Base-by-base conservation (phyloP, 2,329 filamentous ascomycete genomes). In the Dichotomopilus funicola region DNA sequence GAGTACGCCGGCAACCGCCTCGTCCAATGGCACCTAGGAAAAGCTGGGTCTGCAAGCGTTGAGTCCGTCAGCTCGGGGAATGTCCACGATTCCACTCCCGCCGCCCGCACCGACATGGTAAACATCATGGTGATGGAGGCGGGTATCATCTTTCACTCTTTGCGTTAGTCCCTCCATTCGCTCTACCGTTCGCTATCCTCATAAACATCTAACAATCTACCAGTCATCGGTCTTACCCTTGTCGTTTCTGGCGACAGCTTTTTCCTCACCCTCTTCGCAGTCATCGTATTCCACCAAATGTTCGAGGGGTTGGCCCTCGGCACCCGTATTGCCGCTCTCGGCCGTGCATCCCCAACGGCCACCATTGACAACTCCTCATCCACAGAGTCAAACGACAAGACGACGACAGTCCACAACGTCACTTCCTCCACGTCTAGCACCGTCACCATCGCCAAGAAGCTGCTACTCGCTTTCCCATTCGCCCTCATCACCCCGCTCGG, bases 221-320 rank as follows among this genome's bases (percentile, higher is more conserved):
- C 37, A 82, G 80, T 87, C 6, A 83, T 87, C 37, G 84, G 85
- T 12, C 70, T 87, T 49, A 86, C 83, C 0, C 75, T 87, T 1
- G 82, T 82, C n/a, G 80, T 84, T 2, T 74, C 80, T 0, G 78
- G 75, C 2, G 80, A 83, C 61, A 73, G 71, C 40, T 79, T 76
- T 62, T 82, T 82, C 69, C 66, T 76, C 53, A 81, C 78, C 1
- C 73, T 83, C n/a, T 80, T 81, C 57, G 68, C 80, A 44, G 87
- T 90, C 53, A 88, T 91, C 56, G 71, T 89, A 55, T 89, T 90
- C 72, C 87, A 90, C 65, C 87, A 90, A 64, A 82, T 88, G 73
- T 89, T 91, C 63, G 87, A 90, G 66, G 87, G 88, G 4, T 75
- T 91, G 46, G 87, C 87, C 0, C 81, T 91, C 0, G 87, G 87